Percentiles rank a stretch among this genome's conserved stretches.
Evolutionary conservation across 208 protist genomes (phyloP).

Genomic region (Trypanosomatidae sp.): DNA sequence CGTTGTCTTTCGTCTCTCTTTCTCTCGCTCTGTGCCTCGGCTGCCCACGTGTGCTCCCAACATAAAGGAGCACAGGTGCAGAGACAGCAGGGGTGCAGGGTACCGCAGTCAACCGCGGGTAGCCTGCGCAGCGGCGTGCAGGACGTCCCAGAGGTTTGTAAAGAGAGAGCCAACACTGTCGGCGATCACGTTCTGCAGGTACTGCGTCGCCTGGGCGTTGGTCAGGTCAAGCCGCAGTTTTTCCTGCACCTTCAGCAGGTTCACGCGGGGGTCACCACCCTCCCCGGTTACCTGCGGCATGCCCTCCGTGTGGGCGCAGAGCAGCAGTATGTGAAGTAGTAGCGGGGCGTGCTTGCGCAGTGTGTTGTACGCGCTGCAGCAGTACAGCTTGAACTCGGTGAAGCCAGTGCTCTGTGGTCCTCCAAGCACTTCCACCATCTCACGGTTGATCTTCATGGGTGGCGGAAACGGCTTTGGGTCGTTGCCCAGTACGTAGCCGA

Average conservation of each 20-base stretch:
- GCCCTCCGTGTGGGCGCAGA: constrained; percentile 91
- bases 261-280: constrained; percentile 50
- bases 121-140: constrained; percentile 85
- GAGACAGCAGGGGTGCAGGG: neutral
- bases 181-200: constrained; percentile 93
- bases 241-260: constrained; percentile 91
- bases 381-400: constrained; percentile 85
- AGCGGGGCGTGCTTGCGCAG: constrained; percentile 93
- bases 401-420: constrained; percentile 75
- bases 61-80: neutral
- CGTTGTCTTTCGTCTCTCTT: neutral
- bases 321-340: constrained; percentile 93
- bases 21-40: neutral
- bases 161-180: constrained; percentile 94
- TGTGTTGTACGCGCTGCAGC: constrained; percentile 96
- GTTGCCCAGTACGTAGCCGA: constrained; percentile 97
- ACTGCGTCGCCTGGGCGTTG: constrained; percentile 92
- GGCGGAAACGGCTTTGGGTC: constrained; percentile 97
- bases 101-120: constrained; percentile 44
- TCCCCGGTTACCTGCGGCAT: constrained; percentile 69
- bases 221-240: constrained; percentile 93
- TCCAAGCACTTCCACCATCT: constrained; percentile 90
- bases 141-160: constrained; percentile 89
- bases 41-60: neutral
- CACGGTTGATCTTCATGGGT: constrained; percentile 96